phyloP scores from a whole-genome alignment of 257 asterid genomes.

The Linderniella brevidens region DNA sequence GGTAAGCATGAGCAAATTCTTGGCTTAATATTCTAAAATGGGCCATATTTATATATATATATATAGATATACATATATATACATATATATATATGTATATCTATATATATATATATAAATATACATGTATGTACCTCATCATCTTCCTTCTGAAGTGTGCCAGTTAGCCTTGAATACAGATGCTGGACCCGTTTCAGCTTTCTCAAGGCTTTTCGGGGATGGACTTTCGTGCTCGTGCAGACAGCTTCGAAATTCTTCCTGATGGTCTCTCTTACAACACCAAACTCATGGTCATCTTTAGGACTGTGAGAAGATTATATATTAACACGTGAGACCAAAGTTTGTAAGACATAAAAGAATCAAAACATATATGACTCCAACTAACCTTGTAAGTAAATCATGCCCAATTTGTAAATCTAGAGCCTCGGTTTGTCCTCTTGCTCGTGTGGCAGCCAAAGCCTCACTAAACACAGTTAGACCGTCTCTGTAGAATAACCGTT shows the following conservation, averaged over 20 bases:
- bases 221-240: constrained; percentile 42
- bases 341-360: constrained; percentile 7
- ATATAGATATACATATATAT: background rate
- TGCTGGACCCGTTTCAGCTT: constrained; percentile 84
- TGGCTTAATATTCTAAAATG: constrained; percentile 1
- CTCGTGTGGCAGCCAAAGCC: constrained; percentile 88
- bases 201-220: constrained; percentile 72
- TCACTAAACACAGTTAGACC: constrained; percentile 60
- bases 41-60: background rate
- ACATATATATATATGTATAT: background rate
- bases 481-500: constrained; percentile 71
- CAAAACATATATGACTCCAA: too few species aligned
- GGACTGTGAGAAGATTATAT: constrained; percentile 28
- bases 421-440: constrained; percentile 66
- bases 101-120: background rate
- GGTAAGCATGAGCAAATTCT: too few species aligned
- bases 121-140: constrained; percentile 44
- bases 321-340: background rate
- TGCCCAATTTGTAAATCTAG: constrained; percentile 69
- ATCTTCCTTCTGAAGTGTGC: constrained; percentile 52
- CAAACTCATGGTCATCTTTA: constrained; percentile 83
- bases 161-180: constrained; percentile 74
- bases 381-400: constrained; percentile 83
- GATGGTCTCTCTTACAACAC: constrained; percentile 76
- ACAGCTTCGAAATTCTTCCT: constrained; percentile 63